These are phyloP conservation scores for Alternaria sp. DNA, from an alignment of 2,329 filamentous ascomycete species.

Conservation along the genomic window DNA sequence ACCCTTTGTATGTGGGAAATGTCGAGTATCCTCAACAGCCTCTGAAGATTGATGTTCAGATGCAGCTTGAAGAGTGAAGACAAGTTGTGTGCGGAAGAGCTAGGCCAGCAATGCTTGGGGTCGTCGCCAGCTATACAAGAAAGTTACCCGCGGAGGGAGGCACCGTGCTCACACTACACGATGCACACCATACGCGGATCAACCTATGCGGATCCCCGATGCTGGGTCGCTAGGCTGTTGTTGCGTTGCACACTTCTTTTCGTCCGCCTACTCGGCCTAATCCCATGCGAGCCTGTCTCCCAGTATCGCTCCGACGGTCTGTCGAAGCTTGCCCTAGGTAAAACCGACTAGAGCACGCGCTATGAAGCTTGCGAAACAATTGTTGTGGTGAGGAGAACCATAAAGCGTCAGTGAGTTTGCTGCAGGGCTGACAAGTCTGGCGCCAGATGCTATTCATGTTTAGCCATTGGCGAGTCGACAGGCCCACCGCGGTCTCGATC, in stretches of 20 bases:
- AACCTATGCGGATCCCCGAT: background rate
- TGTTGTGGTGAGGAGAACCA: background rate
- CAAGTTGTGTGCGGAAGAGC: background rate
- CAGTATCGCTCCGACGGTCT: background rate
- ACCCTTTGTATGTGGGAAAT: background rate
- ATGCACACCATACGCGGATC: conserved; percentile 1
- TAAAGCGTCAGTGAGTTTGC: background rate
- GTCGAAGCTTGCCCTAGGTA: background rate
- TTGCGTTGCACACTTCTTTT: background rate
- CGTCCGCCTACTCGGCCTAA: background rate
- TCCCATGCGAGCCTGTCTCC: background rate
- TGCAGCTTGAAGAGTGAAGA: background rate
- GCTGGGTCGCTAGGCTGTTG: conserved; percentile 4
- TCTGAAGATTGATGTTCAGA: background rate
- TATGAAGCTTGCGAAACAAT: conserved; percentile 1
- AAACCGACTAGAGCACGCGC: background rate
- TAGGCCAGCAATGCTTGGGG: conserved; percentile 1
- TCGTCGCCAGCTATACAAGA: conserved; percentile 12
- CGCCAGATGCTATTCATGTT: conserved; percentile 2
- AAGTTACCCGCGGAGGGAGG: conserved; percentile 14
- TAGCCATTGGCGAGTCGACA: conserved; percentile 2
- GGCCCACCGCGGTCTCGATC: conserved; percentile 17
- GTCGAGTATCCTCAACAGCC: background rate
- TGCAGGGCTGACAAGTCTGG: background rate
- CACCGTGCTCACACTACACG: conserved; percentile 10